These are phyloP conservation scores for Tubosaeta sp. DNA, from an alignment of 768 basidiomycete genomes.

Conservation along the genomic window DNA sequence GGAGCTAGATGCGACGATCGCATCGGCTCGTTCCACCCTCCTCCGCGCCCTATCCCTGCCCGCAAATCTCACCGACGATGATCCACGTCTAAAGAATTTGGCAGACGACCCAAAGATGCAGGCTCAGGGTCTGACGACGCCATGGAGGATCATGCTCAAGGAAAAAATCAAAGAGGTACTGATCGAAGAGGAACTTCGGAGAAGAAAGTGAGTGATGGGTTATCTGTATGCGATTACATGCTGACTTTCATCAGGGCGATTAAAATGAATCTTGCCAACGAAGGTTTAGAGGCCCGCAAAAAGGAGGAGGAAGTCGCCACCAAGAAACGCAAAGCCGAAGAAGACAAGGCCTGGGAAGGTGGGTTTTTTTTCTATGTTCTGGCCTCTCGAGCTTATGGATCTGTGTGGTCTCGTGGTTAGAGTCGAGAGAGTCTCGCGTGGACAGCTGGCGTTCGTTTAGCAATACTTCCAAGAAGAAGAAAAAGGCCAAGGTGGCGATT, in stretches of 20 bases:
- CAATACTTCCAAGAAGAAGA: conserved; percentile 72
- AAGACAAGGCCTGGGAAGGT: conserved; percentile 91
- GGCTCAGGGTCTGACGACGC: conserved; percentile 39
- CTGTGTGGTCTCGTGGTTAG: conserved; percentile 31
- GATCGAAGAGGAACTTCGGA: conserved; percentile 85
- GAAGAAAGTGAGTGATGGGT: conserved; percentile 61
- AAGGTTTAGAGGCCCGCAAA: conserved; percentile 88
- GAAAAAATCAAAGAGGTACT: conserved; percentile 77
- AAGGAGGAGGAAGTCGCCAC: conserved; percentile 80
- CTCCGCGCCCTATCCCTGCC: conserved; percentile 65
- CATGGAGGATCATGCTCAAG: conserved; percentile 64
- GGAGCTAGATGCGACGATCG: conserved; percentile 76
- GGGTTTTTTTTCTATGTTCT: conserved; percentile 6
- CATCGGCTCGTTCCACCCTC: conserved; percentile 64
- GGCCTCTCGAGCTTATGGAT: neutral
- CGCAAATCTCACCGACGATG: conserved; percentile 51
- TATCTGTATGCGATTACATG: neutral
- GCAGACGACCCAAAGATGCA: conserved; percentile 34
- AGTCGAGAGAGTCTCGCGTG: conserved; percentile 75
- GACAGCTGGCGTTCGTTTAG: conserved; percentile 79
- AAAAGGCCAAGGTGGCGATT: conserved; percentile 63
- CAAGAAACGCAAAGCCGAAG: conserved; percentile 84
- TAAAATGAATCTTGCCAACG: conserved; percentile 89
- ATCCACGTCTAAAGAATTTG: conserved; percentile 49
- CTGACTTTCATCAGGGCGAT: conserved; percentile 54